Evolutionary conservation across 2,329 filamentous ascomycete genomes (phyloP).

Genomic region (Metarhizium robertsii): DNA sequence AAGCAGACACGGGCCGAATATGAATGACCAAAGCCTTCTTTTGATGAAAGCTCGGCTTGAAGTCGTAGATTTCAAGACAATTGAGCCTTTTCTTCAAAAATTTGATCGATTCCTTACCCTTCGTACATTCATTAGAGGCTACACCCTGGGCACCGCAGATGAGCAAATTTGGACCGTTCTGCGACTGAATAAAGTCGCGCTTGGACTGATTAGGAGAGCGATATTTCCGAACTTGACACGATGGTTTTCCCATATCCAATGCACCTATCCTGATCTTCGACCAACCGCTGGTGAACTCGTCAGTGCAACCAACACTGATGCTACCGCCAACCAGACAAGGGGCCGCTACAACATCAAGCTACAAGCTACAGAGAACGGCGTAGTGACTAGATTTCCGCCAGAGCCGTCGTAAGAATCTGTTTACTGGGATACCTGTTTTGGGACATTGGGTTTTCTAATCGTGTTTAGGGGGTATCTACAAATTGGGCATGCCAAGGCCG

Average conservation of each 20-base stretch:
- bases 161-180: neutral
- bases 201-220: neutral
- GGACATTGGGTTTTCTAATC: too few relatives aligned
- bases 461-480: slow-evolving; percentile 60
- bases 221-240: neutral
- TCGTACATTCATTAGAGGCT: neutral
- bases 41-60: too few relatives aligned
- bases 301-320: too few relatives aligned
- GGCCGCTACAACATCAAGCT: slow-evolving; percentile 63
- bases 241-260: neutral
- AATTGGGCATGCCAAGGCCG: slow-evolving; percentile 84
- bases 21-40: too few relatives aligned
- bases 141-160: neutral
- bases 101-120: neutral
- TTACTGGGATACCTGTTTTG: neutral
- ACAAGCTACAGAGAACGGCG: slow-evolving; percentile 67
- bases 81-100: too few relatives aligned
- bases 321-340: neutral
- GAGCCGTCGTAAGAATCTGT: slow-evolving; percentile 53
- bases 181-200: neutral
- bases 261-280: neutral
- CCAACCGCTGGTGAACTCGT: neutral
- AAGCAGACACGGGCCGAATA: too few relatives aligned
- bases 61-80: too few relatives aligned
- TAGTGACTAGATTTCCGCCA: slow-evolving; percentile 77